Base-by-base conservation (phyloP, 257 asterid species). In the Jasminum sambac region DNA sequence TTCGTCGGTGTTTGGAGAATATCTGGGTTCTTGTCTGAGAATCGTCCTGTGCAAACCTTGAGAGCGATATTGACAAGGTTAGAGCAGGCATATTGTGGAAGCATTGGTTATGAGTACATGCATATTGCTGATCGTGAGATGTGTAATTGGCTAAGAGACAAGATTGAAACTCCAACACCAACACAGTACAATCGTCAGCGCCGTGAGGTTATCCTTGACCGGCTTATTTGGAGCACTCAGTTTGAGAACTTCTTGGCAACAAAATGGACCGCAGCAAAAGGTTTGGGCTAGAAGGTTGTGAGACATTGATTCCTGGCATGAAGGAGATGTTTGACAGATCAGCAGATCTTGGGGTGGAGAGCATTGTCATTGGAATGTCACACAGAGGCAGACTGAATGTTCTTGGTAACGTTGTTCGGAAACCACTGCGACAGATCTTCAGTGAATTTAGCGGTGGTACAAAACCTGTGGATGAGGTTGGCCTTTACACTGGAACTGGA, bases 291-390 rank as follows among this genome's bases (percentile, higher is more conserved):
- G 98, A 92, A 87, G 98, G 98, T 37, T 90, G 95, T 69, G 98
- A 92, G 84, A 92, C 98, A 37, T 82, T 92, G 92, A 92, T 92
- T 74, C 97, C 98, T 77, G 98, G 98, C 69, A 92, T 92, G 98
- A 92, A 92, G 86, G 98, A 92, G 84, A 92, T 92, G 98, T 92
- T 92, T 70, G 97, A 92, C 74, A 84, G 95, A 76, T 82, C 98
- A 65, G 95, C 98, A 42, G 98, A 90, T 83, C 94, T 90, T 63
- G 98, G 98, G 70, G 98, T 93, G 24, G 96, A 93, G 86, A 93
- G 80, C 86, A 93, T 93, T 68, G 98, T 93, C 46, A 93, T 90
- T 78, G 98, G 98, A 79, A 93, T 93, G 98, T 88, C 98, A 0
- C 98, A 93, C 72, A 87, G 98, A 78, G 98, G 98, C 72, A 79